These are phyloP conservation scores for Myochromella boudieri DNA, from an alignment of 768 basidiomycete genomes.

Conservation along the genomic window DNA sequence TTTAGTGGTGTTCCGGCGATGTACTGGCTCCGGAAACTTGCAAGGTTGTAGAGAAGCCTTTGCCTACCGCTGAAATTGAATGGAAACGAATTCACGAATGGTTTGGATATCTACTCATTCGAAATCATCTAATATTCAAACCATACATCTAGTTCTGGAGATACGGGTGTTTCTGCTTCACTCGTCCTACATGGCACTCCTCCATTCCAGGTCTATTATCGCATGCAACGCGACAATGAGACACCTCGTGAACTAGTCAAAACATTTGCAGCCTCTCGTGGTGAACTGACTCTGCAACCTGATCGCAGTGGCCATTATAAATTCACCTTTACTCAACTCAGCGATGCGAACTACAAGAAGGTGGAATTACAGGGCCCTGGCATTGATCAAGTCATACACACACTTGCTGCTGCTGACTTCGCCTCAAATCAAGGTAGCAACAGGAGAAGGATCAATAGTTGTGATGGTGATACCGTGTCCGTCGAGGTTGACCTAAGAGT, in stretches of 20 bases:
- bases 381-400: constrained; percentile 89
- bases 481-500: constrained; percentile 84
- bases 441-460: constrained; percentile 67
- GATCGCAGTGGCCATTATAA: constrained; percentile 87
- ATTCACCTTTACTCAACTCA: constrained; percentile 77
- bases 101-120: constrained; percentile 35
- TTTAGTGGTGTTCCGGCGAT: constrained; percentile 74
- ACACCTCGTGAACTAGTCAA: constrained; percentile 56
- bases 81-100: constrained; percentile 92
- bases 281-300: constrained; percentile 82
- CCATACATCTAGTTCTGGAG: constrained; percentile 62
- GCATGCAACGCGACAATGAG: constrained; percentile 69
- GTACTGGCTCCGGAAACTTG: constrained; percentile 84
- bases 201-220: constrained; percentile 85
- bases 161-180: constrained; percentile 87
- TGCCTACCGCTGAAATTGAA: constrained; percentile 81
- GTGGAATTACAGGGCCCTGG: constrained; percentile 72
- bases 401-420: constrained; percentile 80
- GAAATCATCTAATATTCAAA: constrained; percentile 3
- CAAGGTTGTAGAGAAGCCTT: constrained; percentile 69
- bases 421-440: constrained; percentile 40
- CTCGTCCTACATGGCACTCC: constrained; percentile 86
- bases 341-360: constrained; percentile 82
- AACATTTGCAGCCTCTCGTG: constrained; percentile 67
- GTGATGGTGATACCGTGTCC: constrained; percentile 73